Percentiles rank a stretch among this genome's conserved stretches.
These are phyloP conservation scores for Fusarium vanettenii DNA, from an alignment of 2,329 filamentous ascomycete species.

Conservation along the genomic window DNA sequence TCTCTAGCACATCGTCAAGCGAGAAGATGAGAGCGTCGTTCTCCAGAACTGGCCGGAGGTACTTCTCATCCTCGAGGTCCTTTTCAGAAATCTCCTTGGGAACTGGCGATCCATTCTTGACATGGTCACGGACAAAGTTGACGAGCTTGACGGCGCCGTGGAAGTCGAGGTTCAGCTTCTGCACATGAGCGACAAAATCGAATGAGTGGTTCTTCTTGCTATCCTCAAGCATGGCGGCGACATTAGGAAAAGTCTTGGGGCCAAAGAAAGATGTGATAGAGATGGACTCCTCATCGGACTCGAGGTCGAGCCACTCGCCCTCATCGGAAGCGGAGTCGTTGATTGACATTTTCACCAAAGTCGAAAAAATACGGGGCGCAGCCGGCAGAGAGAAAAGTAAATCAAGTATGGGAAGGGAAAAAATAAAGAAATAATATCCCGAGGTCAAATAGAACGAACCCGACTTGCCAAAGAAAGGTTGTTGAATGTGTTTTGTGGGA, in stretches of 20 bases:
- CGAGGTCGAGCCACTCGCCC: constrained; percentile 65
- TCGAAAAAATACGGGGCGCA: constrained; percentile 51
- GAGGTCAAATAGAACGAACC: constrained; percentile 14
- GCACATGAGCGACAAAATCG: constrained; percentile 72
- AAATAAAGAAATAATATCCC: neutral
- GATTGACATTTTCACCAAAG: constrained; percentile 41
- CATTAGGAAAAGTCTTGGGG: constrained; percentile 72
- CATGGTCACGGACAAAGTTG: constrained; percentile 71
- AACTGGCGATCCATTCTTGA: constrained; percentile 57
- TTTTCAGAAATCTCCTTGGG: constrained; percentile 69
- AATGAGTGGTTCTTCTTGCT: constrained; percentile 75
- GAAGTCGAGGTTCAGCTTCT: constrained; percentile 73
- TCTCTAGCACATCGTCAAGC: constrained; percentile 77
- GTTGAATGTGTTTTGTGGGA: constrained; percentile 44
- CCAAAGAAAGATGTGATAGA: constrained; percentile 76
- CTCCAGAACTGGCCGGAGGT: constrained; percentile 84
- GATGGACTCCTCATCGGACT: constrained; percentile 72
- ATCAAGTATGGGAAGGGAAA: neutral
- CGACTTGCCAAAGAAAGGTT: constrained; percentile 22
- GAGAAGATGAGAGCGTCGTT: constrained; percentile 91
- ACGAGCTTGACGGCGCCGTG: constrained; percentile 79
- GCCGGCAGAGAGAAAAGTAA: constrained; percentile 51
- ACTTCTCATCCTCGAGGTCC: constrained; percentile 81
- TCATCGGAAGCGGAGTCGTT: constrained; percentile 53
- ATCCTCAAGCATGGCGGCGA: constrained; percentile 73